Evolutionary conservation across 441 rosid genomes (phyloP).

Genomic region (Pelargonium citronellum): DNA sequence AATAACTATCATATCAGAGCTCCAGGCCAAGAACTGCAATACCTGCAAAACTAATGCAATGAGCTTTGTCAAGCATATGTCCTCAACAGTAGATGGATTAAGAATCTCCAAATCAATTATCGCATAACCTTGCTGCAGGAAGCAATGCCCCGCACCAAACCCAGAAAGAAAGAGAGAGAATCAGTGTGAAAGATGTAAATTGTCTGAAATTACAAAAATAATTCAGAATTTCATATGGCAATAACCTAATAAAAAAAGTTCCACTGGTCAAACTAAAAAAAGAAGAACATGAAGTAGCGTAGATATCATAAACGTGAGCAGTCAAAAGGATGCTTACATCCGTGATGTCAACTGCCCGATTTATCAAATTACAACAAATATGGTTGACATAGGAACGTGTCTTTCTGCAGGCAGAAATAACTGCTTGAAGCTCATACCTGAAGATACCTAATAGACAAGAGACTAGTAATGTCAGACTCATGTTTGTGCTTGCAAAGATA

Average conservation of each 20-base stretch:
- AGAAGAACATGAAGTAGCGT: neutral
- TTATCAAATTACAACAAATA: slow-evolving; percentile 45
- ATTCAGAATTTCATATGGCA: too few relatives aligned
- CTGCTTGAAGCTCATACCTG: slow-evolving; percentile 57
- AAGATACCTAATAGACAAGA: slow-evolving; percentile 44
- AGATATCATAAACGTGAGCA: neutral
- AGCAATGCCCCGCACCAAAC: slow-evolving; percentile 13
- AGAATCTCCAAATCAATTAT: slow-evolving; percentile 60
- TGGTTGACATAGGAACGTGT: slow-evolving; percentile 62
- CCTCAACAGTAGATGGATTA: slow-evolving; percentile 46
- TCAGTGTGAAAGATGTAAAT: slow-evolving; percentile 5
- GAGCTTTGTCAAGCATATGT: slow-evolving; percentile 65
- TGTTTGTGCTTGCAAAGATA: slow-evolving; percentile 14
- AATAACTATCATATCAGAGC: slow-evolving; percentile 16
- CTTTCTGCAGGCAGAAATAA: slow-evolving; percentile 63
- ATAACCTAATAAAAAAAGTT: too few relatives aligned
- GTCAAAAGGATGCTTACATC: slow-evolving; percentile 45
- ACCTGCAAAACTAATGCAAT: slow-evolving; percentile 68
- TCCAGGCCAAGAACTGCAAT: slow-evolving; percentile 12
- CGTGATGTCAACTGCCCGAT: slow-evolving; percentile 44
- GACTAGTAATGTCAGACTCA: slow-evolving; percentile 19
- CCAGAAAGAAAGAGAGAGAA: slow-evolving; percentile 12
- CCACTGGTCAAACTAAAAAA: too few relatives aligned
- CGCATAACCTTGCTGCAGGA: slow-evolving; percentile 65
- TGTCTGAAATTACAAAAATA: neutral